These are phyloP conservation scores for Chlorociboria aeruginascens DNA, from an alignment of 495 filamentous ascomycete species.

Conservation along the genomic window DNA sequence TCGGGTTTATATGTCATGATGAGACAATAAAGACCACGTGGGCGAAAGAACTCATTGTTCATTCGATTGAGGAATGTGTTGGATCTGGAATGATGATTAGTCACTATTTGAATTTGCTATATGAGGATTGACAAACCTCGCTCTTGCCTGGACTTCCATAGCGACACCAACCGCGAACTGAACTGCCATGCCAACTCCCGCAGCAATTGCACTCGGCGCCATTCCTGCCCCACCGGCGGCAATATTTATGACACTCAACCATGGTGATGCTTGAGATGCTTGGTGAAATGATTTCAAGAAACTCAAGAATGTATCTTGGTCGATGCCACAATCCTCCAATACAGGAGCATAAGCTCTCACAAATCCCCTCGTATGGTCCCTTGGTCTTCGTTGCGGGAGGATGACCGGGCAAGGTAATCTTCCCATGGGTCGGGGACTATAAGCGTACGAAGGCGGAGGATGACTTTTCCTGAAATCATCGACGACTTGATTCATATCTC, in stretches of 20 bases:
- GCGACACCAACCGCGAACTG: constrained; percentile 28
- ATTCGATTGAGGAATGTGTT: constrained; percentile 44
- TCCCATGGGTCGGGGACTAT: constrained; percentile 1
- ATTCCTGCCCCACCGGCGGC: constrained; percentile 26
- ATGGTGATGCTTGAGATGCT: constrained; percentile 26
- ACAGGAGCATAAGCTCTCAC: constrained; percentile 40
- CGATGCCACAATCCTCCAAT: constrained; percentile 36
- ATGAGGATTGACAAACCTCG: constrained; percentile 18
- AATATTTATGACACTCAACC: constrained; percentile 33
- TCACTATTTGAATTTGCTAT: too few relatives aligned
- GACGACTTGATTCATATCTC: constrained; percentile 45
- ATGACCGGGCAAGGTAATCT: constrained; percentile 32
- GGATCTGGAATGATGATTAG: constrained; percentile 21
- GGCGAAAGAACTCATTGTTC: constrained; percentile 46
- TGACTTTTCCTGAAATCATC: constrained; percentile 12
- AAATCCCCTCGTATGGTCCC: constrained; percentile 31
- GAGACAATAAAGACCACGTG: constrained; percentile 45
- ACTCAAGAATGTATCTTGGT: constrained; percentile 38
- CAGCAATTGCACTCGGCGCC: constrained; percentile 30
- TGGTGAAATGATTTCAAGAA: constrained; percentile 40
- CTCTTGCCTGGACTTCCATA: constrained; percentile 30
- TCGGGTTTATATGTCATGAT: constrained; percentile 48
- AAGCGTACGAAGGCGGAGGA: constrained; percentile 17
- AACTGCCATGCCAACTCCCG: constrained; percentile 22
- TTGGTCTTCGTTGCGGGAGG: constrained; percentile 36